Conservation (phyloP, 768 basidiomycete genomes). For the Podaxis mareebaensis region DNA sequence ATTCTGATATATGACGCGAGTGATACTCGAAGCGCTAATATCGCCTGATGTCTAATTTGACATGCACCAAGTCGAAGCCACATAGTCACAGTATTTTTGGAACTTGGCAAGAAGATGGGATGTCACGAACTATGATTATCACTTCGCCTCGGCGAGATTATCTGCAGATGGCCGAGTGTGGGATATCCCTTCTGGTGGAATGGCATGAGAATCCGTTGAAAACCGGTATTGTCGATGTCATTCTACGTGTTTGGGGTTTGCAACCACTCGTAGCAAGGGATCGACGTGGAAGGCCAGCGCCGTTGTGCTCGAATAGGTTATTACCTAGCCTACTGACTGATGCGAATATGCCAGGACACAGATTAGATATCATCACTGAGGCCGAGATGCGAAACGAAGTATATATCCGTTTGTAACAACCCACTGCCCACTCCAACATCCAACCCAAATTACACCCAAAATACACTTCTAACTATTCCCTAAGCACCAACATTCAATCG, state of each 20-base stretch:
- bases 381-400: background rate
- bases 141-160: background rate
- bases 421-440: background rate
- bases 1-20: conserved; percentile 1
- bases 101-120: background rate
- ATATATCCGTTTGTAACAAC: background rate
- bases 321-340: background rate
- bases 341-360: background rate
- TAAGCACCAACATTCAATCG: background rate
- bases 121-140: background rate
- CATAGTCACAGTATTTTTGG: background rate
- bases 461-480: background rate
- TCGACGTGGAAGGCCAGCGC: background rate
- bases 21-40: background rate
- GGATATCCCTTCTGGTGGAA: no score
- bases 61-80: background rate
- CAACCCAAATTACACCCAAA: background rate
- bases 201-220: background rate
- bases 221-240: background rate
- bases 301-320: background rate
- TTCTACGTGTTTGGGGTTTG: background rate
- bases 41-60: background rate
- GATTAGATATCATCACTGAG: background rate
- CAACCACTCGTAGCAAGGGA: background rate
- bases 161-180: background rate